Evolutionary conservation across 1,284 basidiomycete species (phyloP).

Genomic region (Termitomyces sp.): DNA sequence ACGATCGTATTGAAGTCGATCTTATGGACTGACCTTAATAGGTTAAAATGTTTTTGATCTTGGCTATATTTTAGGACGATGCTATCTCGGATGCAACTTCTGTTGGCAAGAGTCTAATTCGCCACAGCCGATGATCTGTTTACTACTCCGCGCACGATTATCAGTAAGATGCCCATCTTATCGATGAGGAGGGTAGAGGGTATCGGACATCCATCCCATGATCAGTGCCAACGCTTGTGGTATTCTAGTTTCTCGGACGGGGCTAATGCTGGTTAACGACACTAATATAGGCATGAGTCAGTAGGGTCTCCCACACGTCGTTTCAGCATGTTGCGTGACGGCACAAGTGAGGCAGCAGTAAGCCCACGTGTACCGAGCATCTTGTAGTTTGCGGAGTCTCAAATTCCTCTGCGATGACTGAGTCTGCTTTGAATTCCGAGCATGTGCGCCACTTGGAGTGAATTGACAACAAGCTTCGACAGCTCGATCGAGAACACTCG

Average conservation of each 20-base stretch:
- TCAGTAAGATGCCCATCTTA: conserved; percentile 9
- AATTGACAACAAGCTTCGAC: neutral
- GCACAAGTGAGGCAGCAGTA: neutral
- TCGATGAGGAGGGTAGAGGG: conserved; percentile 5
- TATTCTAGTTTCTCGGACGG: conserved; percentile 1
- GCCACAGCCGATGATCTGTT: neutral
- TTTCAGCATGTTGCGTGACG: conserved; percentile 5
- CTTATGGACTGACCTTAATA: conserved; percentile 1
- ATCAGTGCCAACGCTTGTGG: conserved; percentile 6
- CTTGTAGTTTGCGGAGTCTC: neutral
- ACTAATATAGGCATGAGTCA: conserved; percentile 1
- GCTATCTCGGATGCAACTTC: neutral
- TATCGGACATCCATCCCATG: conserved; percentile 1
- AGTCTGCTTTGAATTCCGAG: neutral
- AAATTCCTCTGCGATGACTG: neutral
- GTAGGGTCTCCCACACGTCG: neutral
- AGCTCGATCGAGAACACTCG: neutral
- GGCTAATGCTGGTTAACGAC: conserved; percentile 2
- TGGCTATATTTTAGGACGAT: neutral
- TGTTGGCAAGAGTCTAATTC: neutral
- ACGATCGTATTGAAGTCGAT: conserved; percentile 1
- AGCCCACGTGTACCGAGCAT: neutral
- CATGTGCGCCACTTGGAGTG: neutral
- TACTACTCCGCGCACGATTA: conserved; percentile 4
- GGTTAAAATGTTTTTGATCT: neutral